Evolutionary conservation across 768 basidiomycete genomes (phyloP).

Genomic region (Termitomyces heimii): DNA sequence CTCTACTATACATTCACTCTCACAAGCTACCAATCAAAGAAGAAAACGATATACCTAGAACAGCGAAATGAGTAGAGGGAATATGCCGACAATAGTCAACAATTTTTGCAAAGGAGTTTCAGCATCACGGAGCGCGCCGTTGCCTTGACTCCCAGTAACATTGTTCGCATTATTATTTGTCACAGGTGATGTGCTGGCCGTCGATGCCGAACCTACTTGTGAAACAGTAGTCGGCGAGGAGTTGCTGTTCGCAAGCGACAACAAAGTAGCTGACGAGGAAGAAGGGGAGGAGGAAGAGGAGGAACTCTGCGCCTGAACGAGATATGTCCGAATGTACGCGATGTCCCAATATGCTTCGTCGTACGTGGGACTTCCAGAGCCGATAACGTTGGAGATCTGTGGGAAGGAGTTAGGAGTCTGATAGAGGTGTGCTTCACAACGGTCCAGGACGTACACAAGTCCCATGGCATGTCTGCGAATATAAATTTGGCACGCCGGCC

Average conservation of each 20-base stretch:
- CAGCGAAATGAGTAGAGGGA: background rate
- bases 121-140: background rate
- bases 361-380: constrained; percentile 38
- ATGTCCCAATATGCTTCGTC: constrained; percentile 57
- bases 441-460: constrained; percentile 27
- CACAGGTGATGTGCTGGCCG: background rate
- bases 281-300: no score
- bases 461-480: constrained; percentile 36
- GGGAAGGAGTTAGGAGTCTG: constrained; percentile 5
- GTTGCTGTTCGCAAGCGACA: background rate
- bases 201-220: background rate
- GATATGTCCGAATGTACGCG: constrained; percentile 51
- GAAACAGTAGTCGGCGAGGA: background rate
- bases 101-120: background rate
- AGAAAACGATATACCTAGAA: background rate
- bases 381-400: constrained; percentile 38
- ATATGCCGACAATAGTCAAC: background rate
- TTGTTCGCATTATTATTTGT: background rate
- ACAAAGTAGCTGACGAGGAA: background rate
- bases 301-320: constrained; percentile 16
- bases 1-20: background rate
- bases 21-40: background rate
- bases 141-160: background rate
- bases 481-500: constrained; percentile 39
- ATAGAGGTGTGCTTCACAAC: background rate